phyloP scores from a whole-genome alignment of 768 basidiomycete species.

The Tulasnella sp. region DNA sequence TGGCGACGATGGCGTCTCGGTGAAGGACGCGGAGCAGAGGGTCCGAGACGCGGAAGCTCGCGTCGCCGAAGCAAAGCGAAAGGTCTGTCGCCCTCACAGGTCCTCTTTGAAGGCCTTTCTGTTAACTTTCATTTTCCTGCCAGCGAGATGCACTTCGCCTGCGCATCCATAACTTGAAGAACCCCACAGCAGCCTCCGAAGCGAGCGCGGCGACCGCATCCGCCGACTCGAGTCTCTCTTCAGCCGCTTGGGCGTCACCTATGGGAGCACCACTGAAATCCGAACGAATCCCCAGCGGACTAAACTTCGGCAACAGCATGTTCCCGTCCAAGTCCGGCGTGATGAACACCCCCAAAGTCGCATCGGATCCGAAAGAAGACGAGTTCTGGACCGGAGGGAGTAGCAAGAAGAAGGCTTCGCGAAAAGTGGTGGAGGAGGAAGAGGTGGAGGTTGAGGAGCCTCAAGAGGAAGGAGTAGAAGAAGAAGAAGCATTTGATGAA shows the following conservation, averaged over 20 bases:
- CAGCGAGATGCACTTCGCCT: conserved; percentile 6
- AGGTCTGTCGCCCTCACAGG: not conserved
- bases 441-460: not conserved
- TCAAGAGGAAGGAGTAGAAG: not conserved
- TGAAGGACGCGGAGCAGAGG: conserved; percentile 10
- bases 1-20: conserved; percentile 1
- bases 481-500: not conserved
- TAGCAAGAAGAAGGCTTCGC: not conserved
- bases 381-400: conserved; percentile 9
- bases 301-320: conserved; percentile 5
- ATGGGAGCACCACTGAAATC: not conserved
- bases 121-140: not conserved
- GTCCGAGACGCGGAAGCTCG: conserved; percentile 11
- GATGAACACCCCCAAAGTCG: not conserved
- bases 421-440: not conserved
- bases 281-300: conserved; percentile 2
- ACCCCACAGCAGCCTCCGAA: not conserved
- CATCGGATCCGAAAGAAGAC: not conserved
- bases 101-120: not conserved
- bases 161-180: not conserved
- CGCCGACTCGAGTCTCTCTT: conserved; percentile 1
- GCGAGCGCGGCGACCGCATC: not conserved
- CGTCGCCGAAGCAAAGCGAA: conserved; percentile 12
- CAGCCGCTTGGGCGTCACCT: not conserved
- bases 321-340: not conserved